These are phyloP conservation scores for Rhizophagus sp. DNA, from an alignment of 192 early-diverging fungal genomes.

Conservation along the genomic window DNA sequence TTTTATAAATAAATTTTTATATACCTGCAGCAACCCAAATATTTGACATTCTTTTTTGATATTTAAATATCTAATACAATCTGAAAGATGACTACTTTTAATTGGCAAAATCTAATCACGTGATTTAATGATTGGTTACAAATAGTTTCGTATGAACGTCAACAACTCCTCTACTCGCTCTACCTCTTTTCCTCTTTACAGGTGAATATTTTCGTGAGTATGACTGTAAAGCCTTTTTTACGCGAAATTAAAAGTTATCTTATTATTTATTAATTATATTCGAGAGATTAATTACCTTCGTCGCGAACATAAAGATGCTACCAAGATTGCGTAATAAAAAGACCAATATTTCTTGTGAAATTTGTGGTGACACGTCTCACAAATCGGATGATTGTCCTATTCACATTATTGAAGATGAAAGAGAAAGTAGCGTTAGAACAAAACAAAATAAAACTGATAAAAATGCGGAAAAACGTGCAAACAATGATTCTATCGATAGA, in stretches of 20 bases:
- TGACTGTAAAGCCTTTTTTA: neutral
- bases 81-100: no score
- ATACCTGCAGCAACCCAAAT: conserved; percentile 29
- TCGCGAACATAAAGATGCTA: neutral
- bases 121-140: no score
- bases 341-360: neutral
- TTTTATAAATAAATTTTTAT: neutral
- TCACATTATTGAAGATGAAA: neutral
- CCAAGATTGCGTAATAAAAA: neutral
- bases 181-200: no score
- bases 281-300: neutral
- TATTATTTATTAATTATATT: no score
- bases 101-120: no score
- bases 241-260: neutral
- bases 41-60: neutral
- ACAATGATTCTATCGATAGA: neutral
- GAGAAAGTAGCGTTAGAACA: neutral
- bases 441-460: neutral
- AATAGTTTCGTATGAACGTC: no score
- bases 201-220: neutral
- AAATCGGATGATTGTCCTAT: neutral
- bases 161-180: no score
- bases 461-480: neutral
- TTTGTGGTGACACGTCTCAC: neutral
- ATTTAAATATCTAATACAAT: no score